phyloP scores from a whole-genome alignment of 768 basidiomycete genomes.

The Amanita molliuscula region DNA sequence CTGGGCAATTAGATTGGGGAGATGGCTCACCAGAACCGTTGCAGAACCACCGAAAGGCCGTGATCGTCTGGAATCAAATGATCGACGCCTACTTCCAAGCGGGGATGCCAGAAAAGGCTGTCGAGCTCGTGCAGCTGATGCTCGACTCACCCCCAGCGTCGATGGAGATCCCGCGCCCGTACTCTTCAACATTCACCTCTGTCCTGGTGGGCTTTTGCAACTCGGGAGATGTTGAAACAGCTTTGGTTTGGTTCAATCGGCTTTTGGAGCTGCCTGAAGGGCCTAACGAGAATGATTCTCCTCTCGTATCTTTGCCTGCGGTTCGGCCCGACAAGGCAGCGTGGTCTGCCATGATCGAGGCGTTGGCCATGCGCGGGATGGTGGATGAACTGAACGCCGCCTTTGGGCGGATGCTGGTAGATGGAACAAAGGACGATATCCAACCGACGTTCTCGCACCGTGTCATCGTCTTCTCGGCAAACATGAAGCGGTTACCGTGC shows the following conservation, averaged over 20 bases:
- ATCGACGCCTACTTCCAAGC: slow-evolving; percentile 62
- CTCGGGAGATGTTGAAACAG: slow-evolving; percentile 49
- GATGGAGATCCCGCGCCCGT: slow-evolving; percentile 42
- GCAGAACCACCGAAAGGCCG: not conserved
- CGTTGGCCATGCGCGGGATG: slow-evolving; percentile 37
- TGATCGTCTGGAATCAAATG: slow-evolving; percentile 62
- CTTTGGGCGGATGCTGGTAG: slow-evolving; percentile 28
- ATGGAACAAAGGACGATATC: slow-evolving; percentile 24
- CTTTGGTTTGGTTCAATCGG: slow-evolving; percentile 62
- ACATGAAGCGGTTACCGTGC: slow-evolving; percentile 13
- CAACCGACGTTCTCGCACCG: slow-evolving; percentile 26
- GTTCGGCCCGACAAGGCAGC: slow-evolving; percentile 41
- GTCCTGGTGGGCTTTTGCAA: slow-evolving; percentile 60
- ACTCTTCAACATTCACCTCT: slow-evolving; percentile 50
- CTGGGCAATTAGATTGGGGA: not conserved
- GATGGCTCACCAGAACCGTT: not conserved
- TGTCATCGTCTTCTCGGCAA: slow-evolving; percentile 29
- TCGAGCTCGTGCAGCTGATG: slow-evolving; percentile 64
- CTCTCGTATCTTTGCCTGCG: slow-evolving; percentile 21
- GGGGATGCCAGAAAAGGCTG: slow-evolving; percentile 50
- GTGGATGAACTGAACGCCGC: slow-evolving; percentile 47
- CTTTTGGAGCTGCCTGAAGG: slow-evolving; percentile 33
- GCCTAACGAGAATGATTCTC: slow-evolving; percentile 21
- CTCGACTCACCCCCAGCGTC: slow-evolving; percentile 33
- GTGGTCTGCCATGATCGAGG: slow-evolving; percentile 52